Percentiles rank a stretch among this genome's conserved stretches.
Conservation (phyloP, 2,329 filamentous ascomycete species). For the Karstenula rhodostoma region DNA sequence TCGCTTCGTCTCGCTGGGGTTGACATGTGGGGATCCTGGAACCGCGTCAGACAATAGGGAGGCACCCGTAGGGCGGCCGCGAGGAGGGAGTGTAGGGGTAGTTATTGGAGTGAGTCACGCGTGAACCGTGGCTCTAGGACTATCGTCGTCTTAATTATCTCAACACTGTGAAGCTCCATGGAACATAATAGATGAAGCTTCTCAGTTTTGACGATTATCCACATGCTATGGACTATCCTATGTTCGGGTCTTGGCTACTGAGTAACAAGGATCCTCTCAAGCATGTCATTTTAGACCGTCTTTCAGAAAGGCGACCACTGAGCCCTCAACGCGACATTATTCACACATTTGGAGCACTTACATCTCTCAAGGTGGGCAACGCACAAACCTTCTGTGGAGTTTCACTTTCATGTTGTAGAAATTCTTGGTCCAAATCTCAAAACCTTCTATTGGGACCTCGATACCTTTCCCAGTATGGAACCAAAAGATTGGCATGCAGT, state of each 20-base stretch:
- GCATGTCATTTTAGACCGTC: constrained; percentile 15
- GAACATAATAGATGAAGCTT: too few relatives aligned
- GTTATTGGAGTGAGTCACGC: too few relatives aligned
- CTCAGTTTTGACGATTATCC: too few relatives aligned
- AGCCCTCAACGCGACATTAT: constrained; percentile 23
- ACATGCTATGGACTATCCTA: constrained; percentile 15
- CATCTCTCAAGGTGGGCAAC: constrained; percentile 21
- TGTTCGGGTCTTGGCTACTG: constrained; percentile 21
- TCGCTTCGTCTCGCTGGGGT: too few relatives aligned
- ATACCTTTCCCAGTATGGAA: constrained; percentile 16
- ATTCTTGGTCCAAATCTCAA: constrained; percentile 20
- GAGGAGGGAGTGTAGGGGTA: too few relatives aligned
- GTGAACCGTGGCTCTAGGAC: too few relatives aligned
- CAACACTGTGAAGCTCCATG: too few relatives aligned
- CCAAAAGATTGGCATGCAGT: constrained; percentile 20
- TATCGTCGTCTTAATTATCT: too few relatives aligned
- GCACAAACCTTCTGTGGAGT: not conserved
- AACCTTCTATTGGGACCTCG: constrained; percentile 19
- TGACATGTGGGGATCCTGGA: too few relatives aligned
- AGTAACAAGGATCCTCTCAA: constrained; percentile 20
- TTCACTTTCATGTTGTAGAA: constrained; percentile 14
- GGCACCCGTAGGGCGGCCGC: constrained; percentile 11
- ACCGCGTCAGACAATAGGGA: too few relatives aligned
- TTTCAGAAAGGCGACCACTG: constrained; percentile 6
- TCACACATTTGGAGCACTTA: constrained; percentile 22